These are phyloP conservation scores for apple (Malus domestica) DNA, from an alignment of 306 rosid genomes.

Conservation along the genomic window ASM211411v1 NC_041803.1:43460501-43461000, in stretches of 20 bases:
- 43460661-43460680: background rate
- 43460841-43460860: background rate
- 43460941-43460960: background rate
- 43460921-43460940: background rate
- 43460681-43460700: background rate
- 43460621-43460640: background rate
- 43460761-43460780: background rate
- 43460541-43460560: background rate
- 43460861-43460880: background rate
- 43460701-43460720: background rate
- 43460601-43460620: background rate
- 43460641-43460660: background rate
- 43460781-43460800: background rate
- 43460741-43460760: background rate
- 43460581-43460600: background rate
- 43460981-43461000: background rate
- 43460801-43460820: background rate
- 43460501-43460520: too few relatives aligned
- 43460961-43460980: too few relatives aligned
- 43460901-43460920: background rate
- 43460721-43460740: conserved; percentile 4
- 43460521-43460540: background rate
- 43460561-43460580: background rate
- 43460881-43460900: background rate
- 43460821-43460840: background rate